Base-by-base conservation (phyloP, 2,329 filamentous ascomycete species). In the Pseudofabraea citricarpa region DNA sequence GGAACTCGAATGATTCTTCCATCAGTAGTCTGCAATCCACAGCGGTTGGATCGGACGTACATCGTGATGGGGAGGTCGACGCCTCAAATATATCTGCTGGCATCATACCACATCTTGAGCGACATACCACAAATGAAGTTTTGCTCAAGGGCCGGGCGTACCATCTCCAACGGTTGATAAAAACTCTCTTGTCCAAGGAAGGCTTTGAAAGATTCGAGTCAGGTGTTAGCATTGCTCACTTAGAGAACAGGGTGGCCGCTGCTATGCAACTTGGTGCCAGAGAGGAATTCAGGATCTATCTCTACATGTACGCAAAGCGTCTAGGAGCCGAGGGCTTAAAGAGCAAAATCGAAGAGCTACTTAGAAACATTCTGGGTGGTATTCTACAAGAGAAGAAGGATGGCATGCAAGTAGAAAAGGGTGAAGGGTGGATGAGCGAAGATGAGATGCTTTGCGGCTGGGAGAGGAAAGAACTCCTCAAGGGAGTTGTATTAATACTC, bases 271-370 rank as follows among this genome's bases (percentile, higher is more conserved):
- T 98, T 1, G 87, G 85, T 3, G 85, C 93, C 0, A 85, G 82
- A 55, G 90, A 97, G 46, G 93, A 98, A 62, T 98, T 97, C 68
- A 81, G 89, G 45, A 73, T 95, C 1, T 97, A 97, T 59, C 71
- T 98, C n/a, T 85, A 90, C 58, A 97, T 97, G 90, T 98, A 98
- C 59, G 91, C 90, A 3, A 97, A 96, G 69, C 83, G 93, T 1
- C 78, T 98, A 5, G 93, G 93, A 1, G 89, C 90, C 0, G 94
- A 98, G 64, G 90, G 90, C 0, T 70, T 91, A 40, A 81, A 85
- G 54, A 75, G 80, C 44, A 98, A 98, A 68, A 90, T 96, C 2
- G 91, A 97, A 62, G 94, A 98, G 68, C 71, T 98, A 8, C 71
- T 97, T 21, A 85, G 88, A 54, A 85, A 81, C 36, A 70, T 98